Evolutionary conservation across 495 filamentous ascomycete genomes (phyloP).

Genomic region (Aspergillus ostianus): DNA sequence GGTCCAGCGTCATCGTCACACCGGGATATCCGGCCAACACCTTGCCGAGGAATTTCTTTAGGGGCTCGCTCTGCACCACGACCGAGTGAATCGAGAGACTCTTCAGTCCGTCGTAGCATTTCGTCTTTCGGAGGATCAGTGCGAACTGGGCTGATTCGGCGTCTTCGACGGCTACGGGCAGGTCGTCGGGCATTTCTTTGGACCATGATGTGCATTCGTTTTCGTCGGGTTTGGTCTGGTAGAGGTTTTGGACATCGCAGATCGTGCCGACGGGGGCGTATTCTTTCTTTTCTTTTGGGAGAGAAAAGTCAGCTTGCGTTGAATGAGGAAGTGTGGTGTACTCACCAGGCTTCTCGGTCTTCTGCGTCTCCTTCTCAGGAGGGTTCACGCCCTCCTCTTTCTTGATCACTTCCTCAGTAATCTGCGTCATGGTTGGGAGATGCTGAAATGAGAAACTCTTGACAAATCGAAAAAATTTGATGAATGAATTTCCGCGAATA

Average conservation of each 20-base stretch:
- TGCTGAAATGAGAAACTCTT: not conserved
- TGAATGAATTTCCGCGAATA: not conserved
- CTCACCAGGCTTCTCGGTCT: not conserved
- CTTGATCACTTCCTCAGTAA: not conserved
- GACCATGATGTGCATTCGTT: slow-evolving; percentile 29
- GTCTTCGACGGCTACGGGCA: slow-evolving; percentile 50
- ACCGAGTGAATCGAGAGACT: slow-evolving; percentile 61
- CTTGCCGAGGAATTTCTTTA: slow-evolving; percentile 55
- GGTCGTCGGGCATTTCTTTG: slow-evolving; percentile 40
- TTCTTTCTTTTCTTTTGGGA: not conserved
- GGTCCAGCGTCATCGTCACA: slow-evolving; percentile 57
- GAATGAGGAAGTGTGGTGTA: not conserved
- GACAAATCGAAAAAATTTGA: not conserved
- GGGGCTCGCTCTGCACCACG: slow-evolving; percentile 60
- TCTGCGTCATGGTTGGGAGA: not conserved
- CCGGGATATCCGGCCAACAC: slow-evolving; percentile 64
- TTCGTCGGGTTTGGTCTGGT: slow-evolving; percentile 29
- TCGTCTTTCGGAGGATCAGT: slow-evolving; percentile 51
- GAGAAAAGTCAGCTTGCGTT: not conserved
- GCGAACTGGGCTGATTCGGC: slow-evolving; percentile 51
- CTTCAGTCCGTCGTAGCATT: slow-evolving; percentile 59
- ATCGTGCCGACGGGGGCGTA: slow-evolving; percentile 20
- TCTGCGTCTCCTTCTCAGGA: not conserved
- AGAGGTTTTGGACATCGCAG: slow-evolving; percentile 32
- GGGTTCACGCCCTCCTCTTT: not conserved